A percentile compares a stretch with the other conserved stretches of the same genome.
Conservation (phyloP, 768 basidiomycete species). For the Trametes elegans region DNA sequence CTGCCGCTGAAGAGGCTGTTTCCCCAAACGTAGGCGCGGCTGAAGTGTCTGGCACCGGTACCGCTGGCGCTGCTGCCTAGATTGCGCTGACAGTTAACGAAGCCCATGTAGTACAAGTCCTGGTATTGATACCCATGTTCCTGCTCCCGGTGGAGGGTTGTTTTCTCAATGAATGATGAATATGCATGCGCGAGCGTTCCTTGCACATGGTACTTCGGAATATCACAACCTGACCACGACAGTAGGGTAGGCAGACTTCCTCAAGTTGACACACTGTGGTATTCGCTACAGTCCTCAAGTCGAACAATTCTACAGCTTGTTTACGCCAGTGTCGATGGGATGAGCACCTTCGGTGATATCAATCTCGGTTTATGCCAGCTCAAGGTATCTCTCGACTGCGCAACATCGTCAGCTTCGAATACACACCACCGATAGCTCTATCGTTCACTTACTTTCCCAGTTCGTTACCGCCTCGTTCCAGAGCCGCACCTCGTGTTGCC, state of each 20-base stretch:
- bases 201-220: too few species aligned
- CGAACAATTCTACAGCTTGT: too few species aligned
- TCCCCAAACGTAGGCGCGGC: background rate
- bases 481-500: constrained; percentile 82
- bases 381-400: constrained; percentile 82
- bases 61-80: background rate
- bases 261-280: too few species aligned
- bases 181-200: too few species aligned
- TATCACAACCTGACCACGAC: too few species aligned
- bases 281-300: background rate
- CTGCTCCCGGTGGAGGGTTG: too few species aligned
- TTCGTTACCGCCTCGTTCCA: constrained; percentile 91
- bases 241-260: too few species aligned
- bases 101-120: too few species aligned
- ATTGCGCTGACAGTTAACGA: background rate
- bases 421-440: background rate
- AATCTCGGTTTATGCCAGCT: constrained; percentile 53
- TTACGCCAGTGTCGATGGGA: too few species aligned
- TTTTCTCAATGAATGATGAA: too few species aligned
- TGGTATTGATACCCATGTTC: too few species aligned
- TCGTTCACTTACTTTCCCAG: constrained; percentile 75
- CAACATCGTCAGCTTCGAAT: background rate
- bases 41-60: background rate
- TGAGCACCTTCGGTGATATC: too few species aligned
- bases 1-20: background rate